These are phyloP conservation scores for Picochlorum sp. DNA, from an alignment of 139 green algal species.

Conservation along the genomic window DNA sequence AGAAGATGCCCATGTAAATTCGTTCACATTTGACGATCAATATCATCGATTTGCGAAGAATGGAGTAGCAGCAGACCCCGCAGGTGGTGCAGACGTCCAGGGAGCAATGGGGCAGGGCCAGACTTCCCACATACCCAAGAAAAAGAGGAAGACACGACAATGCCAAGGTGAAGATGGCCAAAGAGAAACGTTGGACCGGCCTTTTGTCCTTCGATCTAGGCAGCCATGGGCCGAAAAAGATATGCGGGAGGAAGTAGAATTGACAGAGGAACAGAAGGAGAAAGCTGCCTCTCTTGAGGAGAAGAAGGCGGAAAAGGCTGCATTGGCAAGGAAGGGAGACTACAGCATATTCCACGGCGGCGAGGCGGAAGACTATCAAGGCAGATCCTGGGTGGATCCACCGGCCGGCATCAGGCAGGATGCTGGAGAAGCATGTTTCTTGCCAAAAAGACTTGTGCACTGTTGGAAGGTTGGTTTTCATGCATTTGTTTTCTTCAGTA, in stretches of 20 bases:
- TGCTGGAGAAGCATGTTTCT: slow-evolving; percentile 63
- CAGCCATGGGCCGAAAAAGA: slow-evolving; percentile 77
- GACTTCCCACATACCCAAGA: not conserved
- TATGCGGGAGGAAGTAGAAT: slow-evolving; percentile 26
- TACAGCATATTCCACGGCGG: slow-evolving; percentile 68
- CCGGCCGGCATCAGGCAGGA: slow-evolving; percentile 38
- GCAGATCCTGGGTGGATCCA: slow-evolving; percentile 51
- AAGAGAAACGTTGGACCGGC: slow-evolving; percentile 16
- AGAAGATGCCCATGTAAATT: slow-evolving; percentile 52
- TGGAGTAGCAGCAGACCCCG: slow-evolving; percentile 8
- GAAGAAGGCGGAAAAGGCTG: slow-evolving; percentile 45
- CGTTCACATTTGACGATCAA: slow-evolving; percentile 79
- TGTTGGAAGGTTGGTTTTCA: too few species aligned
- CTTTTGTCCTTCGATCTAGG: slow-evolving; percentile 38
- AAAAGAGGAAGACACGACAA: slow-evolving; percentile 48
- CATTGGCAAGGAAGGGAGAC: slow-evolving; percentile 19
- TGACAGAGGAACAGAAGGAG: slow-evolving; percentile 81
- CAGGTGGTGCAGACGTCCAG: not conserved
- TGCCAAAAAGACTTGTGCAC: slow-evolving; percentile 88
- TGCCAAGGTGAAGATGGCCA: not conserved
- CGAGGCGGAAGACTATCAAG: slow-evolving; percentile 70
- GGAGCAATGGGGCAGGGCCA: not conserved
- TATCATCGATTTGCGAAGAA: slow-evolving; percentile 70
- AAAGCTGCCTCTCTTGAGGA: not conserved
- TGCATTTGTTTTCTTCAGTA: too few species aligned